A percentile compares a stretch with the other conserved stretches of the same genome.
Conservation (phyloP, 2,329 filamentous ascomycete species). For the Cladophialophora carrionii region DNA sequence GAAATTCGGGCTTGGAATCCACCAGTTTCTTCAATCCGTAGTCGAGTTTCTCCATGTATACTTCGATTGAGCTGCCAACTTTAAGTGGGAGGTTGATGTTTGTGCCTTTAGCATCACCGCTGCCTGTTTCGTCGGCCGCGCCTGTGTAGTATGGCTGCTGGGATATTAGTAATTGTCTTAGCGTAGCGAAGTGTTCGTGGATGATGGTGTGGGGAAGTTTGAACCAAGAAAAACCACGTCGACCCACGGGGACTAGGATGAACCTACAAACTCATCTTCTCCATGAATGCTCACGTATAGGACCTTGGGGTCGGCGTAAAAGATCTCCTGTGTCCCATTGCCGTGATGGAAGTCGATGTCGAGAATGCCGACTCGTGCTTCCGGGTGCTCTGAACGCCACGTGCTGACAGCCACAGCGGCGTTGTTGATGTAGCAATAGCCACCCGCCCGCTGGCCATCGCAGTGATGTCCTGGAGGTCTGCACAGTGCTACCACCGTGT, state of each 20-base stretch:
- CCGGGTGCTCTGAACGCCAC: conserved; percentile 23
- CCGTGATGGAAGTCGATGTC: conserved; percentile 40
- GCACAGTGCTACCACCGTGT: conserved; percentile 36
- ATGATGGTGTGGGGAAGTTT: background rate
- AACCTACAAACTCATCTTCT: conserved; percentile 40
- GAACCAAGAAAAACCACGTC: no score
- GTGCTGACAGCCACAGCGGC: conserved; percentile 33
- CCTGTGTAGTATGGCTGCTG: conserved; percentile 40
- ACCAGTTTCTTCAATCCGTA: conserved; percentile 25
- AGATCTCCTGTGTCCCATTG: conserved; percentile 39
- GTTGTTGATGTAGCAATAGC: conserved; percentile 40
- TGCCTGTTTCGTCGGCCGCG: conserved; percentile 29
- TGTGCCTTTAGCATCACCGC: conserved; percentile 25
- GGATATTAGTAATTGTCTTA: background rate
- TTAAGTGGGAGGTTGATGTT: conserved; percentile 38
- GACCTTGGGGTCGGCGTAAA: conserved; percentile 41
- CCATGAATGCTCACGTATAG: conserved; percentile 44
- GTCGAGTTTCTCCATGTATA: conserved; percentile 33
- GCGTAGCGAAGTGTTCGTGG: background rate
- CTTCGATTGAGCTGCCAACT: conserved; percentile 31
- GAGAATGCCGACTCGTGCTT: conserved; percentile 33
- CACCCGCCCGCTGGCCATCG: conserved; percentile 36
- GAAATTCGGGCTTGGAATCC: conserved; percentile 31
- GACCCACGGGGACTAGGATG: background rate
- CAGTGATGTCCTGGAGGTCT: conserved; percentile 39